phyloP scores from a whole-genome alignment of 352 stramenopile species.

The Phytopythium ostracodes region DNA sequence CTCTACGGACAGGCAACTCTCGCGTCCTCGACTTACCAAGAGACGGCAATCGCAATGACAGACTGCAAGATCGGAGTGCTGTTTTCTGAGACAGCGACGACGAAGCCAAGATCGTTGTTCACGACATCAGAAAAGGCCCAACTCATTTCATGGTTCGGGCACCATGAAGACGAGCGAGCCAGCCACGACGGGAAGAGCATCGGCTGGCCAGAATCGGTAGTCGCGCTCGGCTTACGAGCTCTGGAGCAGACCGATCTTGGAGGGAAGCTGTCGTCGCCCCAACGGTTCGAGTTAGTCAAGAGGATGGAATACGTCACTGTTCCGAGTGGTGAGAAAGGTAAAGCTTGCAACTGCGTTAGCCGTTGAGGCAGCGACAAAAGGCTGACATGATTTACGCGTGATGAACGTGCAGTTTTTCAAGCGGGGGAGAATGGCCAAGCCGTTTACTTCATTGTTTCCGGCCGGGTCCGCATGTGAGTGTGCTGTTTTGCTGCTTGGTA shows the following conservation, averaged over 20 bases:
- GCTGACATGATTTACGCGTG: neutral
- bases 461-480: constrained; percentile 12
- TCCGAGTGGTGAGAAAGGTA: constrained; percentile 9
- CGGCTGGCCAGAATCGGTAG: neutral
- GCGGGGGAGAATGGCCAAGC: constrained; percentile 7
- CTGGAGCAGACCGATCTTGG: constrained; percentile 11
- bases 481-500: neutral
- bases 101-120: neutral
- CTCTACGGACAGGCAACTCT: neutral
- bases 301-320: constrained; percentile 7
- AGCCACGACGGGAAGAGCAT: neutral
- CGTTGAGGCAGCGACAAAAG: neutral
- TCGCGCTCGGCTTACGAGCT: neutral
- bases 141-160: neutral
- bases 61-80: constrained; percentile 32
- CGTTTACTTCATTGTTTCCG: constrained; percentile 13
- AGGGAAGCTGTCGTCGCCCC: constrained; percentile 8
- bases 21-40: constrained; percentile 14
- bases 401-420: constrained; percentile 7
- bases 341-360: neutral
- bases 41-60: constrained; percentile 36
- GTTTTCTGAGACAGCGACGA: neutral
- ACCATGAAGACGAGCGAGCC: neutral
- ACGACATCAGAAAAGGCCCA: neutral
- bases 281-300: constrained; percentile 6